These are phyloP conservation scores for Cadophora sp. DNA, from an alignment of 2,329 filamentous ascomycete species.

Conservation along the genomic window DNA sequence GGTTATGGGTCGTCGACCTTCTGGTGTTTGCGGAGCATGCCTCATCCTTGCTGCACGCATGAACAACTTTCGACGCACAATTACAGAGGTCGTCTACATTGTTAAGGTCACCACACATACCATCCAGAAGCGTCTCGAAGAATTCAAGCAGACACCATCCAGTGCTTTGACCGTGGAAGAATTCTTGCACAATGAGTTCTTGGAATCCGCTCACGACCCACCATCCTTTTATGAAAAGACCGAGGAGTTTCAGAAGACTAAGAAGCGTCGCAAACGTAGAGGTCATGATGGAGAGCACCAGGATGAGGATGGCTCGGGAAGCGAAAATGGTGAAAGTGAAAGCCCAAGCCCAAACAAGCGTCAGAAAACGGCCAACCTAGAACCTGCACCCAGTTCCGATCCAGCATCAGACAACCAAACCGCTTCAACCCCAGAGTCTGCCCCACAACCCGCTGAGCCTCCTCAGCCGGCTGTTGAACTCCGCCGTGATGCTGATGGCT, in stretches of 20 bases:
- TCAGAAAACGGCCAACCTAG: conserved; percentile 31
- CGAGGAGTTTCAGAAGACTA: conserved; percentile 61
- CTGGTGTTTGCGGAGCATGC: conserved; percentile 92
- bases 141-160: conserved; percentile 88
- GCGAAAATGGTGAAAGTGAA: conserved; percentile 19
- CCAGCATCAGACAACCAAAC: background rate
- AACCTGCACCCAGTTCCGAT: background rate
- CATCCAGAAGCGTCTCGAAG: conserved; percentile 87
- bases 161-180: conserved; percentile 87
- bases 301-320: conserved; percentile 35
- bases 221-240: conserved; percentile 79
- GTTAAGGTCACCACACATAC: conserved; percentile 96
- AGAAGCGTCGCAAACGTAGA: conserved; percentile 46
- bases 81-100: conserved; percentile 95
- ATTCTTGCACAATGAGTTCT: conserved; percentile 74
- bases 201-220: conserved; percentile 80
- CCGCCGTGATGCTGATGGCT: conserved; percentile 70
- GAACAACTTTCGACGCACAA: conserved; percentile 95
- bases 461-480: conserved; percentile 41
- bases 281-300: conserved; percentile 28
- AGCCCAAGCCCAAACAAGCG: conserved; percentile 33
- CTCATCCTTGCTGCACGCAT: conserved; percentile 94
- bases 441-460: conserved; percentile 11
- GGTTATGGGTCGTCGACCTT: conserved; percentile 89
- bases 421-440: background rate